A percentile compares a stretch with the other conserved stretches of the same genome.
Evolutionary conservation across 2,329 filamentous ascomycete species (phyloP).

Genomic region (Claviceps fusiformis): DNA sequence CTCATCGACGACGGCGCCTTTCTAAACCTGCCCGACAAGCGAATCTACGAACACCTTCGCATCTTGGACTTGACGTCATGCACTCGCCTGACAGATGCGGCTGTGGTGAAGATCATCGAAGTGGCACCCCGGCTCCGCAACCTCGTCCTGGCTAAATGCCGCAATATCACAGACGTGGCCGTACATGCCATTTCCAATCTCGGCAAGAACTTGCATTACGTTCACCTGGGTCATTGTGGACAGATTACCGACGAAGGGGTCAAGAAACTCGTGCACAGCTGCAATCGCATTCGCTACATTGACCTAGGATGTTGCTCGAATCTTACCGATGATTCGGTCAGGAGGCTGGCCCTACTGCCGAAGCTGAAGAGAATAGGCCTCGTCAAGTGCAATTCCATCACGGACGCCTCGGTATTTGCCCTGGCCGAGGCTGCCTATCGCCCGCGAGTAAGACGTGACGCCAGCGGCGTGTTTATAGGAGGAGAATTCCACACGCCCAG

Average conservation of each 20-base stretch:
- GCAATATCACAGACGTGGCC: conserved; percentile 78
- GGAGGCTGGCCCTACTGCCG: conserved; percentile 69
- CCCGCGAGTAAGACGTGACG: conserved; percentile 33
- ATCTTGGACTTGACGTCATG: conserved; percentile 93
- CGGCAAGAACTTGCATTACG: conserved; percentile 92
- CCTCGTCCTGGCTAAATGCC: conserved; percentile 86
- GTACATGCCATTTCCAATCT: conserved; percentile 78
- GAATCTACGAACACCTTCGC: conserved; percentile 67
- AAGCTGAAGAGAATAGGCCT: conserved; percentile 91
- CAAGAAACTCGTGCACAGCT: conserved; percentile 66
- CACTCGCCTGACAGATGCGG: conserved; percentile 66
- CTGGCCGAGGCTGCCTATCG: conserved; percentile 58
- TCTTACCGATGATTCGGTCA: conserved; percentile 78
- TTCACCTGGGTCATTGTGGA: conserved; percentile 86
- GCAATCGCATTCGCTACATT: conserved; percentile 93
- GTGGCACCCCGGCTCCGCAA: conserved; percentile 82
- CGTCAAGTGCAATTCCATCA: conserved; percentile 86
- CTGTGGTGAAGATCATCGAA: conserved; percentile 76
- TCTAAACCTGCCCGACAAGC: conserved; percentile 54
- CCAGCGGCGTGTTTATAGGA: conserved; percentile 30
- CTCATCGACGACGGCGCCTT: conserved; percentile 83
- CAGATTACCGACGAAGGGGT: conserved; percentile 86
- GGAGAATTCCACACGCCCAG: conserved; percentile 47
- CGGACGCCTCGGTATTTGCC: conserved; percentile 75
- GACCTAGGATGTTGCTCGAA: conserved; percentile 90